These are phyloP conservation scores for Coleophoma cylindrospora DNA, from an alignment of 2,329 filamentous ascomycete genomes.

Conservation along the genomic window DNA sequence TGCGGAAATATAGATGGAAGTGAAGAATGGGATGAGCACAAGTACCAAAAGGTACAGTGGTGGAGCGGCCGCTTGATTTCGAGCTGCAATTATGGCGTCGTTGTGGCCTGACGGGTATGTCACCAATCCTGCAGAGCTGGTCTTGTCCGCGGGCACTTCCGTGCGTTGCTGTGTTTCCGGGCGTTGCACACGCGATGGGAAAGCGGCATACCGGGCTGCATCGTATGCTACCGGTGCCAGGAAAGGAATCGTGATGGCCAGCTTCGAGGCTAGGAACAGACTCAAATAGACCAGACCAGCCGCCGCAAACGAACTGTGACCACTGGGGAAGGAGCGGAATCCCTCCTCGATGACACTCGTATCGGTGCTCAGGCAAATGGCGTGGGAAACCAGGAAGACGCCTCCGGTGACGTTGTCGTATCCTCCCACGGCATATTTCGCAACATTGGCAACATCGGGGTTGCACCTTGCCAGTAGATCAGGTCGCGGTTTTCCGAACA, in stretches of 20 bases:
- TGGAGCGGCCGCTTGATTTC: constrained; percentile 74
- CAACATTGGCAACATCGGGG: constrained; percentile 48
- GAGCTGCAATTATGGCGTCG: constrained; percentile 41
- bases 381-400: constrained; percentile 67
- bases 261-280: constrained; percentile 81
- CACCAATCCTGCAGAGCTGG: background rate
- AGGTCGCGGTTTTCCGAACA: constrained; percentile 61
- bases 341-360: constrained; percentile 64
- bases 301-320: constrained; percentile 70
- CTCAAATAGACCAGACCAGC: constrained; percentile 80
- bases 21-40: constrained; percentile 64
- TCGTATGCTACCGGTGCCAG: constrained; percentile 45
- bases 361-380: constrained; percentile 69
- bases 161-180: background rate
- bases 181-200: constrained; percentile 58
- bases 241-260: constrained; percentile 69
- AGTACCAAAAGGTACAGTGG: constrained; percentile 74
- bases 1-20: constrained; percentile 75
- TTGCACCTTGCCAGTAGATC: constrained; percentile 66
- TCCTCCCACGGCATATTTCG: constrained; percentile 58
- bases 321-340: constrained; percentile 79
- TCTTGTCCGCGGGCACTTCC: background rate
- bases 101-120: constrained; percentile 17
- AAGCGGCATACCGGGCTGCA: constrained; percentile 56
- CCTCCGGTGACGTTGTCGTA: constrained; percentile 41